Conservation (phyloP, 345 rosid species). For the Syzygium aromaticum region DNA sequence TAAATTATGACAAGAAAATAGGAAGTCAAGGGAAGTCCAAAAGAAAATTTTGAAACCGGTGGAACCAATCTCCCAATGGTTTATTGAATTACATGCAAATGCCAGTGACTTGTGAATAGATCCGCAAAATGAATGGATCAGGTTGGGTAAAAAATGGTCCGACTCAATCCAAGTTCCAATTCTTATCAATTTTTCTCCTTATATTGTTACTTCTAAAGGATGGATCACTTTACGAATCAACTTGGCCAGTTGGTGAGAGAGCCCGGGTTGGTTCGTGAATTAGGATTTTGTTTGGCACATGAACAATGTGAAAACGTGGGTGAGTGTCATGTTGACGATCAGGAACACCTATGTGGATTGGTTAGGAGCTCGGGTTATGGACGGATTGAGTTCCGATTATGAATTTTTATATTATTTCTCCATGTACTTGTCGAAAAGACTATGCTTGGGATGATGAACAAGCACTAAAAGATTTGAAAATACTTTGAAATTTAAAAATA, state of each 20-base stretch:
- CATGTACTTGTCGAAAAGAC: neutral
- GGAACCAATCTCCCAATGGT: neutral
- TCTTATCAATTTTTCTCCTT: neutral
- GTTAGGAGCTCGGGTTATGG: neutral
- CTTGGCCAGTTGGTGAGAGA: neutral
- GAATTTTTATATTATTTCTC: neutral
- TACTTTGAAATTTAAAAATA: neutral
- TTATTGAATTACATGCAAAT: neutral
- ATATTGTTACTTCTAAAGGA: neutral
- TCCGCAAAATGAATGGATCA: fast-evolving
- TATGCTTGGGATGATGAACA: neutral
- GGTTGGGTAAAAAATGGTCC: neutral
- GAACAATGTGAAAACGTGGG: neutral
- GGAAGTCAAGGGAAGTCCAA: neutral
- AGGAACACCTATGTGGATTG: fast-evolving
- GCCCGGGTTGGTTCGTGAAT: neutral
- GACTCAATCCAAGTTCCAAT: neutral
- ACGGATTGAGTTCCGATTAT: neutral
- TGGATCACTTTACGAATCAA: neutral
- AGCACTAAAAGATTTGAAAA: neutral
- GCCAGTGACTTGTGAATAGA: neutral
- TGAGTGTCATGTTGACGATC: fast-evolving
- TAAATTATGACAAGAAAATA: neutral
- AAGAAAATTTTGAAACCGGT: neutral
- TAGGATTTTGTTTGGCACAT: neutral